Percentiles rank a stretch among this genome's conserved stretches.
These are phyloP conservation scores for Phytophthora boehmeriae DNA, from an alignment of 352 stramenopile genomes.

Conservation along the genomic window DNA sequence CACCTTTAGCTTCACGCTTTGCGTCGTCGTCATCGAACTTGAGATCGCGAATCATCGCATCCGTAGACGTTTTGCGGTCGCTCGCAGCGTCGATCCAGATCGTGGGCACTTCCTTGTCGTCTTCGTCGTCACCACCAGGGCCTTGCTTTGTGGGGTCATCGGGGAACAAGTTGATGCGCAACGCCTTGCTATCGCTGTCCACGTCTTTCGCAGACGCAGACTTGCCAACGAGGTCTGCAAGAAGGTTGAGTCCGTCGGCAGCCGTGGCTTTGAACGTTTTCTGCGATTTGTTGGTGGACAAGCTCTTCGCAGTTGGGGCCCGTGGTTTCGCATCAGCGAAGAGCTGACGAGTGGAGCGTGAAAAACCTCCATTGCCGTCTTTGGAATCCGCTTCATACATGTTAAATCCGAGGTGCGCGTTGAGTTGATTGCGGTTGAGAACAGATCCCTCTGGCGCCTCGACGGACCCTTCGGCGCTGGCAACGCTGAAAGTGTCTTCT, in stretches of 20 bases:
- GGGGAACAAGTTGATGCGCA: slow-evolving; percentile 84
- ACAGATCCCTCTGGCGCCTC: slow-evolving; percentile 56
- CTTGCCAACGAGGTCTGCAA: slow-evolving; percentile 80
- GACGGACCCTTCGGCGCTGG: slow-evolving; percentile 53
- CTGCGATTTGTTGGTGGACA: slow-evolving; percentile 41
- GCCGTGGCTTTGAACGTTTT: slow-evolving; percentile 84
- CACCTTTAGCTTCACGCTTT: slow-evolving; percentile 50
- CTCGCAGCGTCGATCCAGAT: slow-evolving; percentile 86
- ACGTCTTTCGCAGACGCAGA: slow-evolving; percentile 52
- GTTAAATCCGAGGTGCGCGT: slow-evolving; percentile 73
- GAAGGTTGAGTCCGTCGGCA: slow-evolving; percentile 81
- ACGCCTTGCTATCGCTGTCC: slow-evolving; percentile 57
- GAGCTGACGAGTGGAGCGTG: slow-evolving; percentile 56
- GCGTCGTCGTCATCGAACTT: slow-evolving; percentile 55
- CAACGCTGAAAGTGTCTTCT: slow-evolving; percentile 71
- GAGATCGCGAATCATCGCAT: slow-evolving; percentile 65
- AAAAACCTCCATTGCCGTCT: slow-evolving; percentile 36
- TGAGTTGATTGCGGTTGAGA: slow-evolving; percentile 64
- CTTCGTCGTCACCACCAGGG: slow-evolving; percentile 52
- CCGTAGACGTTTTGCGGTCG: slow-evolving; percentile 62
- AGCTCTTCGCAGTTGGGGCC: slow-evolving; percentile 28
- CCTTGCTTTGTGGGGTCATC: slow-evolving; percentile 49
- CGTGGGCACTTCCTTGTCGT: slow-evolving; percentile 66
- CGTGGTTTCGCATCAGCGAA: slow-evolving; percentile 64
- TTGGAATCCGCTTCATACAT: slow-evolving; percentile 87